Conservation (phyloP, 2,329 filamentous ascomycete genomes). For the Claviceps purpurea region DNA sequence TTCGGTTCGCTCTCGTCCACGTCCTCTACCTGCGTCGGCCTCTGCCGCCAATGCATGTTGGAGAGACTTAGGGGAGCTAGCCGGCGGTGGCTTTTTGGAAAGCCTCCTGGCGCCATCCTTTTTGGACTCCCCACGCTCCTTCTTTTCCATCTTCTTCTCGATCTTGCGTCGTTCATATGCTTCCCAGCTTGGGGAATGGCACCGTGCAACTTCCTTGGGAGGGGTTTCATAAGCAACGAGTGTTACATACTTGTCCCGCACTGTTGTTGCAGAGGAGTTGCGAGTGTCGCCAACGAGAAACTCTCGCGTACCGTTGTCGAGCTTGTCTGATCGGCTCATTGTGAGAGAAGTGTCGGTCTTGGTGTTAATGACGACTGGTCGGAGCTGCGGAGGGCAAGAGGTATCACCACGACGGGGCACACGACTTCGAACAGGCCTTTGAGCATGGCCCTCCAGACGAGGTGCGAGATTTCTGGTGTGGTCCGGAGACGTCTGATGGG, state of each 20-base stretch:
- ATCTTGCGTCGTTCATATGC: constrained; percentile 39
- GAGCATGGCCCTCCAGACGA: constrained; percentile 4
- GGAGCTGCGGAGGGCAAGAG: constrained; percentile 4
- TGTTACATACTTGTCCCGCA: constrained; percentile 15
- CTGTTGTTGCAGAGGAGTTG: constrained; percentile 5
- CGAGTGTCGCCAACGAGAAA: background rate
- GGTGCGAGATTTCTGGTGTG: constrained; percentile 8
- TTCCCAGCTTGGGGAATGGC: constrained; percentile 50
- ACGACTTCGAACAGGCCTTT: constrained; percentile 1
- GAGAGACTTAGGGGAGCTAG: constrained; percentile 8
- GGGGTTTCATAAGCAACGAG: constrained; percentile 20
- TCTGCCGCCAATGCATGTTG: constrained; percentile 7
- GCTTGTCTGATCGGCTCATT: constrained; percentile 3
- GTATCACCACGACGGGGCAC: constrained; percentile 1
- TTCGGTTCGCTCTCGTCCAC: constrained; percentile 4
- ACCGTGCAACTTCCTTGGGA: constrained; percentile 21
- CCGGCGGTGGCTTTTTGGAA: constrained; percentile 20
- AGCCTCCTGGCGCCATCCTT: constrained; percentile 14
- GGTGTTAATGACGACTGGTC: constrained; percentile 9
- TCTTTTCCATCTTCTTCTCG: constrained; percentile 33
- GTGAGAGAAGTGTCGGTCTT: constrained; percentile 1
- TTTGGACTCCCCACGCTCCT: constrained; percentile 15
- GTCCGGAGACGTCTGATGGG: background rate
- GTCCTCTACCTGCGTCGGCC: constrained; percentile 6
- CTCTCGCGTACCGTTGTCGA: constrained; percentile 5